phyloP scores from a whole-genome alignment of 805 yeast genomes.

The Kodamaea fukazawae region DNA sequence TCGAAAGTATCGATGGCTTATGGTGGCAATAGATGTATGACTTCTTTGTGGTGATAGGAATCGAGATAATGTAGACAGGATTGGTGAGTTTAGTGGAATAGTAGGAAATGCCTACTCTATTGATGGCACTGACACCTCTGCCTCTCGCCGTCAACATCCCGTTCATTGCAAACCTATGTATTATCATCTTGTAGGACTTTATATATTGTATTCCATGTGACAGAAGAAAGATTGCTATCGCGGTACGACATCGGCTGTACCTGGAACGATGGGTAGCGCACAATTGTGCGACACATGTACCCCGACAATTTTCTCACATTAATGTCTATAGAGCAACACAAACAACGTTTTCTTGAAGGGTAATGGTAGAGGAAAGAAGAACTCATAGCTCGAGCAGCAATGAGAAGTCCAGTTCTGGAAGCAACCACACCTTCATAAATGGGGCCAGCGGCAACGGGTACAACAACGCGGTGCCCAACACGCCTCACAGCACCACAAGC shows the following conservation, averaged over 20 bases:
- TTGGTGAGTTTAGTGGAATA: constrained; percentile 15
- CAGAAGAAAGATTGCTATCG: too few relatives aligned
- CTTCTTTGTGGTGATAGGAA: constrained; percentile 66
- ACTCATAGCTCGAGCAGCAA: constrained; percentile 5
- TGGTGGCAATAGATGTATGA: constrained; percentile 71
- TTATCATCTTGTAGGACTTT: too few relatives aligned
- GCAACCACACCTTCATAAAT: constrained; percentile 3
- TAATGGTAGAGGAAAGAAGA: constrained; percentile 1
- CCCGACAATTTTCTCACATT: too few relatives aligned
- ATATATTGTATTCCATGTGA: too few relatives aligned
- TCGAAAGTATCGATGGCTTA: constrained; percentile 27
- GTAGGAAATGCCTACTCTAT: too few relatives aligned
- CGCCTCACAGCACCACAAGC: constrained; percentile 5
- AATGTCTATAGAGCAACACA: not conserved
- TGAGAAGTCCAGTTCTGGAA: constrained; percentile 6
- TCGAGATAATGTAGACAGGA: constrained; percentile 60
- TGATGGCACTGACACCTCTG: too few relatives aligned
- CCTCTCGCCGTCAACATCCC: too few relatives aligned
- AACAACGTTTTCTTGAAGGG: not conserved
- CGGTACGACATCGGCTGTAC: too few relatives aligned
- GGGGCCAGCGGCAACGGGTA: not conserved
- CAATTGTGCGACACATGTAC: too few relatives aligned
- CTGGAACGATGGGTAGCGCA: too few relatives aligned
- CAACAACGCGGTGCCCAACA: constrained; percentile 2
- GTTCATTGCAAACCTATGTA: too few relatives aligned